A percentile compares a stretch with the other conserved stretches of the same genome.
Evolutionary conservation across 140 eudicot species (phyloP).

Genomic region (Anethum foeniculum): DNA sequence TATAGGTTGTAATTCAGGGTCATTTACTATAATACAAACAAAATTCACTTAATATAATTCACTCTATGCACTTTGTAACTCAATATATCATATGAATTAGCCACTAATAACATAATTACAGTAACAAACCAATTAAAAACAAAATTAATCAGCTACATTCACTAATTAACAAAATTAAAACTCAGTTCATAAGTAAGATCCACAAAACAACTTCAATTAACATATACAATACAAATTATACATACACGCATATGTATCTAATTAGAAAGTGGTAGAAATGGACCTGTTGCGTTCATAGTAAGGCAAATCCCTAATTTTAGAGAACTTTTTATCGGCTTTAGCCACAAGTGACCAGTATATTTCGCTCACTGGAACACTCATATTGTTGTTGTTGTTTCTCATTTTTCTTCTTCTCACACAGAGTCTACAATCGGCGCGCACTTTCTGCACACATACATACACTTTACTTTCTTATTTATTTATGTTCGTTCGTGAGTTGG

Average conservation of each 20-base stretch:
- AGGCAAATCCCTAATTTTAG: slow-evolving; percentile 93
- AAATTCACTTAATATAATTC: neutral
- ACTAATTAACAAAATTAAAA: neutral
- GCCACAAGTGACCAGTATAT: slow-evolving; percentile 82
- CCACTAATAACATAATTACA: neutral
- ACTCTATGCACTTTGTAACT: neutral
- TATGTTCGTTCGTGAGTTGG: too few relatives aligned
- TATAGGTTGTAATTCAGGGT: neutral
- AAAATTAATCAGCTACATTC: neutral
- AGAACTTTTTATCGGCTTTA: slow-evolving; percentile 89
- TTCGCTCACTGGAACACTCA: slow-evolving; percentile 64
- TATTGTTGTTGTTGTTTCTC: slow-evolving; percentile 8
- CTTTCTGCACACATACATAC: too few relatives aligned
- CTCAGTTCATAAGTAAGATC: neutral
- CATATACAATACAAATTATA: neutral
- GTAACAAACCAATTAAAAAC: neutral
- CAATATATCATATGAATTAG: neutral
- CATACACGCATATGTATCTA: neutral
- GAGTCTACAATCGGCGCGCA: neutral
- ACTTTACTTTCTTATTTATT: too few relatives aligned
- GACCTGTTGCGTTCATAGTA: slow-evolving; percentile 88
- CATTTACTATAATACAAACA: neutral
- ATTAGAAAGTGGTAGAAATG: neutral
- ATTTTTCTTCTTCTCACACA: neutral
- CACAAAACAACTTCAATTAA: neutral